phyloP scores from a whole-genome alignment of 1,284 basidiomycete species.

The Xerocomus subilludens region DNA sequence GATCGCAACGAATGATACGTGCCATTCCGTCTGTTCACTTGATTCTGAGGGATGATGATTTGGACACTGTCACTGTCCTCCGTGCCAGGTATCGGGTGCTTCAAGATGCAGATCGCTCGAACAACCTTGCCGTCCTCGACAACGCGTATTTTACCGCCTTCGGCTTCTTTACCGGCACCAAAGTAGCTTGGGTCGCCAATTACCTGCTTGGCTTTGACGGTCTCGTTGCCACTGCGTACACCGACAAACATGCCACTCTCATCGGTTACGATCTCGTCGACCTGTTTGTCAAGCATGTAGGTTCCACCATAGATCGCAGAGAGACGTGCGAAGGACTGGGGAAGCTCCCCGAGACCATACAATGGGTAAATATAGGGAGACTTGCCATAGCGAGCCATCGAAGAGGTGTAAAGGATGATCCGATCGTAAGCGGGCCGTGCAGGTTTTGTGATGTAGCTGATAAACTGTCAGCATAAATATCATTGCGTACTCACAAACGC shows the following conservation, averaged over 20 bases:
- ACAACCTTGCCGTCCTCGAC: conserved; percentile 96
- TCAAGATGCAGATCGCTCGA: conserved; percentile 97
- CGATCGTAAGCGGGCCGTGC: conserved; percentile 94
- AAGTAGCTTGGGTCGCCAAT: conserved; percentile 99
- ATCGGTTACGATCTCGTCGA: conserved; percentile 92
- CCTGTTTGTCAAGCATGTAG: conserved; percentile 99
- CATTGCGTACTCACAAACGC: conserved; percentile 47
- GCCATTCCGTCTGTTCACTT: conserved; percentile 95
- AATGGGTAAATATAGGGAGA: conserved; percentile 99
- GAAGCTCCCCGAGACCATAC: conserved; percentile 98
- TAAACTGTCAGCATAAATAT: conserved; percentile 18
- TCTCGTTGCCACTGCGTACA: conserved; percentile 91
- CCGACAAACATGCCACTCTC: conserved; percentile 91
- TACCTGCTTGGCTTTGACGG: conserved; percentile 96
- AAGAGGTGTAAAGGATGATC: conserved; percentile 97
- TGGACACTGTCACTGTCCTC: conserved; percentile 96
- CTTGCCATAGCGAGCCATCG: conserved; percentile 99
- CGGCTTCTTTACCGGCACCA: conserved; percentile 71
- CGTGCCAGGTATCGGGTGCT: conserved; percentile 98
- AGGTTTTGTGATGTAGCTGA: conserved; percentile 91
- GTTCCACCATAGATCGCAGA: conserved; percentile 99
- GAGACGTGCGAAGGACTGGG: conserved; percentile 97
- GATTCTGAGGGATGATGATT: conserved; percentile 99
- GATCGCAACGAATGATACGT: conserved; percentile 48
- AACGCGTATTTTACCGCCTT: conserved; percentile 85